Percentiles rank a stretch among this genome's conserved stretches.
Evolutionary conservation across 1,284 basidiomycete genomes (phyloP).

Genomic region (Ceratobasidium sp.): DNA sequence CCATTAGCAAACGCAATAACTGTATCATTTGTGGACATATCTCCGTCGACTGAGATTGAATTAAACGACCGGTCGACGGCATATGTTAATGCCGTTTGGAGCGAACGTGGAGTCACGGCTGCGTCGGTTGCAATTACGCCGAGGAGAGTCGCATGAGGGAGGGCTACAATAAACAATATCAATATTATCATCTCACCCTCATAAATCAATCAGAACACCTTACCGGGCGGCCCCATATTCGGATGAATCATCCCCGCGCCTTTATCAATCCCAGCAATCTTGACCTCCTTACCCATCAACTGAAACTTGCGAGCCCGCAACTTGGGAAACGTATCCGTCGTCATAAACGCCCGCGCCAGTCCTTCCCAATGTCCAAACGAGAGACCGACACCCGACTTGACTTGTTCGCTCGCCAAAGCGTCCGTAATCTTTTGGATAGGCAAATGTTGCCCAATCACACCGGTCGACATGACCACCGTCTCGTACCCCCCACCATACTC

Average conservation of each 20-base stretch:
- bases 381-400: constrained; percentile 62
- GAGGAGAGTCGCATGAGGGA: constrained; percentile 92
- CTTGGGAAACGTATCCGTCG: constrained; percentile 99
- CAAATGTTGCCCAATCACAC: constrained; percentile 94
- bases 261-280: constrained; percentile 96
- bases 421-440: constrained; percentile 82
- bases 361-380: constrained; percentile 85
- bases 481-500: constrained; percentile 54
- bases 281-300: constrained; percentile 73
- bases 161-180: constrained; percentile 51
- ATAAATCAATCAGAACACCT: background rate
- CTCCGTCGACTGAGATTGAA: constrained; percentile 96
- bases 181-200: too few species aligned
- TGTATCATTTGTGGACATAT: constrained; percentile 99
- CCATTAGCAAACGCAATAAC: constrained; percentile 94
- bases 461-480: constrained; percentile 96
- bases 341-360: constrained; percentile 95
- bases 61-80: constrained; percentile 97
- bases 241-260: constrained; percentile 99
- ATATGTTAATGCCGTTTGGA: constrained; percentile 90
- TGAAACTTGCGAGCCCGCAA: constrained; percentile 84
- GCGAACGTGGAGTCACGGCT: constrained; percentile 79
- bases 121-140: constrained; percentile 95
- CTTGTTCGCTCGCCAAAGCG: constrained; percentile 69
- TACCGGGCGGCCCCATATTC: constrained; percentile 81